These are phyloP conservation scores for Neonectria ditissima DNA, from an alignment of 2,329 filamentous ascomycete species.

Conservation along the genomic window DNA sequence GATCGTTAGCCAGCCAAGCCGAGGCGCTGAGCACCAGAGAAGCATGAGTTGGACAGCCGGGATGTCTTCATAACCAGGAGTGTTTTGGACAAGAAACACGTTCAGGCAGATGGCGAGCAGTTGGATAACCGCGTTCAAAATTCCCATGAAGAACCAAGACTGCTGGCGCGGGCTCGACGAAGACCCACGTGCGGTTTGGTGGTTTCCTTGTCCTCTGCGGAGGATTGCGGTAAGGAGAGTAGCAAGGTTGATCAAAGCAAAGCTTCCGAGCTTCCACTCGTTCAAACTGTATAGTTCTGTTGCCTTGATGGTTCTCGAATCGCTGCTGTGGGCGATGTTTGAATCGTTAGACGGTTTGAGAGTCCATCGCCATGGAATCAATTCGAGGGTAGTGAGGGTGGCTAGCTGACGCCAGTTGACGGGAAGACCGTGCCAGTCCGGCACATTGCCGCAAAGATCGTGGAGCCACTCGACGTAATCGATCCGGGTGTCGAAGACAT, in stretches of 20 bases:
- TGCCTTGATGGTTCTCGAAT: rapidly evolving
- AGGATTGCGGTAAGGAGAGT: conserved; percentile 10
- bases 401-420: conserved; percentile 14
- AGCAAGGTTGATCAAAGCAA: conserved; percentile 14
- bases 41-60: conserved; percentile 4
- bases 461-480: conserved; percentile 9
- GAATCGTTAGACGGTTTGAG: not conserved
- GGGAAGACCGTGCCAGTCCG: conserved; percentile 10
- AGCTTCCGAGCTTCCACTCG: conserved; percentile 9
- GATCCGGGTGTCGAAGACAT: not conserved
- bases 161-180: too few species aligned
- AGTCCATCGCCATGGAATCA: conserved; percentile 35
- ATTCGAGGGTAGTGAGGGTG: not conserved
- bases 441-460: conserved; percentile 7
- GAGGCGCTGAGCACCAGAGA: conserved; percentile 27
- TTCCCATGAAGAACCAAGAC: conserved; percentile 15
- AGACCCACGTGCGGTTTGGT: not conserved
- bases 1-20: conserved; percentile 16
- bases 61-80: conserved; percentile 13
- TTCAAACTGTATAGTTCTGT: not conserved
- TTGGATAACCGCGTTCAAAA: not conserved
- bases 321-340: not conserved
- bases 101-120: conserved; percentile 3
- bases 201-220: not conserved
- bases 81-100: not conserved